Conservation (phyloP, 805 yeast genomes). For the Kodamaea jinghongensis region DNA sequence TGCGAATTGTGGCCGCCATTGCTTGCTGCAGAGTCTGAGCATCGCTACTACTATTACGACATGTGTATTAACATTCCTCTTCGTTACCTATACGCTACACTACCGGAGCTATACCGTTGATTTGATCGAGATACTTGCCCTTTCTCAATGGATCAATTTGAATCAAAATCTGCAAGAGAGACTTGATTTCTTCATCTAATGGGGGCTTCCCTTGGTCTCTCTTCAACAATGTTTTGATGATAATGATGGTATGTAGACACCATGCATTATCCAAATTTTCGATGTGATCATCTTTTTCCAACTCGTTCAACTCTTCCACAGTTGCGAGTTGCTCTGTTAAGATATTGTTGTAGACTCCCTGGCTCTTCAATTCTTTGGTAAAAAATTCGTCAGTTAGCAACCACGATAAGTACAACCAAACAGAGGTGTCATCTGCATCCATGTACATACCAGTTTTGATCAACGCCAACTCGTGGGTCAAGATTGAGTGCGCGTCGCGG, state of each 20-base stretch:
- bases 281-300: conserved; percentile 64
- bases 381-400: conserved; percentile 48
- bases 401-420: conserved; percentile 91
- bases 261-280: conserved; percentile 59
- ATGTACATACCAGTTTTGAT: conserved; percentile 84
- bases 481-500: conserved; percentile 30
- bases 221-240: conserved; percentile 36
- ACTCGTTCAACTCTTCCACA: conserved; percentile 61
- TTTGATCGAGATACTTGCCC: conserved; percentile 53
- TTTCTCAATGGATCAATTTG: conserved; percentile 63
- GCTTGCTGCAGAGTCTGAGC: no score
- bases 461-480: conserved; percentile 59
- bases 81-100: background rate
- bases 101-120: conserved; percentile 13
- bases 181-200: conserved; percentile 26
- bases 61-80: no score
- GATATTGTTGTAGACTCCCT: conserved; percentile 30
- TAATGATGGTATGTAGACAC: conserved; percentile 67
- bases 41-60: no score
- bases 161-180: conserved; percentile 42
- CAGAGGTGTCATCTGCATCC: conserved; percentile 91
- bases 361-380: conserved; percentile 17
- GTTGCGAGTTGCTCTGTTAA: conserved; percentile 45
- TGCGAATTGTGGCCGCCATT: no score
- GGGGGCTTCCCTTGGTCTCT: conserved; percentile 14